A percentile compares a stretch with the other conserved stretches of the same genome.
phyloP scores from a whole-genome alignment of 768 basidiomycete species.

The Xerocomellus dryophilus region DNA sequence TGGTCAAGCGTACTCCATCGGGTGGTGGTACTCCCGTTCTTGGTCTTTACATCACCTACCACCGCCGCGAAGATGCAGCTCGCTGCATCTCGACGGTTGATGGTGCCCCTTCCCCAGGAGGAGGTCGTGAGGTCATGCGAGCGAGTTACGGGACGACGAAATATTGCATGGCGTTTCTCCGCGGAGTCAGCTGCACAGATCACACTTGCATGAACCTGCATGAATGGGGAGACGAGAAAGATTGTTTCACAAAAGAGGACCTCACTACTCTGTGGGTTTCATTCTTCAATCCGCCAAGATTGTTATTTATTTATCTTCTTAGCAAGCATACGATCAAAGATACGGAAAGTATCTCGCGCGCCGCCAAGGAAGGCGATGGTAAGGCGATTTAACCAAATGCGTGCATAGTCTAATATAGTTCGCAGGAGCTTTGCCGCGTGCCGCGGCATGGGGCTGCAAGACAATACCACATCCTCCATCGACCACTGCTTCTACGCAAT shows the following conservation, averaged over 20 bases:
- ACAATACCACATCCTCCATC: slow-evolving; percentile 21
- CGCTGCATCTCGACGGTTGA: slow-evolving; percentile 92
- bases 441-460: slow-evolving; percentile 62
- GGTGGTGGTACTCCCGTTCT: slow-evolving; percentile 71
- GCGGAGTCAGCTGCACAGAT: slow-evolving; percentile 78
- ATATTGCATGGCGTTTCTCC: slow-evolving; percentile 95
- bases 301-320: slow-evolving; percentile 1
- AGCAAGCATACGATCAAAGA: slow-evolving; percentile 95
- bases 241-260: slow-evolving; percentile 97
- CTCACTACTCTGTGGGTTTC: slow-evolving; percentile 77
- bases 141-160: slow-evolving; percentile 96
- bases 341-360: slow-evolving; percentile 65
- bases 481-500: slow-evolving; percentile 12
- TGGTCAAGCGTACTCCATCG: slow-evolving; percentile 83
- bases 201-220: slow-evolving; percentile 92
- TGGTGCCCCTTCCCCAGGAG: slow-evolving; percentile 86
- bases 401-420: slow-evolving; percentile 8
- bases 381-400: background rate
- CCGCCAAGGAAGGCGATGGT: slow-evolving; percentile 62
- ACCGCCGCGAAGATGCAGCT: slow-evolving; percentile 91
- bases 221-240: slow-evolving; percentile 98
- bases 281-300: slow-evolving; percentile 2
- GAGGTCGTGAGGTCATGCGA: slow-evolving; percentile 83
- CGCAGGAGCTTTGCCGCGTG: slow-evolving; percentile 58
- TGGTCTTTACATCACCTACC: slow-evolving; percentile 96